Percentiles rank a stretch among this genome's conserved stretches.
phyloP scores from a whole-genome alignment of 306 rosid genomes.

The Pterocarpus santalinus region DNA sequence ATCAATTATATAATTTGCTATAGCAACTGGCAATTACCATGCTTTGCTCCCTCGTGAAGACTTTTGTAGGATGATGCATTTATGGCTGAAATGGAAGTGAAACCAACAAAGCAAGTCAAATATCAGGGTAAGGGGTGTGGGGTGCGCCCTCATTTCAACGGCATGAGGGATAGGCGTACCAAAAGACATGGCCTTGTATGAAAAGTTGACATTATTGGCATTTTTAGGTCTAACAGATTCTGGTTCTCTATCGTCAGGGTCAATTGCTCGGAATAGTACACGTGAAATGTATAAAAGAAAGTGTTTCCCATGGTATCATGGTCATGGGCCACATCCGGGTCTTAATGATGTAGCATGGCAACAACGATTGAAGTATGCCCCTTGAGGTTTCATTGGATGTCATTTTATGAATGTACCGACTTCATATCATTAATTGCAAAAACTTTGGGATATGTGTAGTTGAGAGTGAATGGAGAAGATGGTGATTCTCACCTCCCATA shows the following conservation, averaged over 20 bases:
- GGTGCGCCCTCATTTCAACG: slow-evolving; percentile 44
- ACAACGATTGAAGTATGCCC: slow-evolving; percentile 16
- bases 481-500: too few relatives aligned
- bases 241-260: slow-evolving; percentile 18
- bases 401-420: slow-evolving; percentile 20
- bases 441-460: not conserved
- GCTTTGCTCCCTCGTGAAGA: slow-evolving; percentile 16
- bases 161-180: slow-evolving; percentile 19
- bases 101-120: slow-evolving; percentile 14
- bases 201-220: slow-evolving; percentile 23
- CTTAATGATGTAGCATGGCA: slow-evolving; percentile 11
- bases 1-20: not conserved
- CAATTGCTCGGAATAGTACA: slow-evolving; percentile 23
- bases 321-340: slow-evolving; percentile 11
- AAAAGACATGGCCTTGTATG: slow-evolving; percentile 14
- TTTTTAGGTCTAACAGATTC: slow-evolving; percentile 24
- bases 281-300: slow-evolving; percentile 4
- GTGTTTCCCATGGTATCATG: slow-evolving; percentile 17
- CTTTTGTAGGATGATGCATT: slow-evolving; percentile 32
- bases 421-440: slow-evolving; percentile 7
- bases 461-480: not conserved
- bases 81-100: slow-evolving; percentile 36
- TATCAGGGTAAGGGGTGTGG: not conserved
- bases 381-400: not conserved
- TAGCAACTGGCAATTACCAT: not conserved